These are phyloP conservation scores for Colletotrichum echinochloae DNA, from an alignment of 2,329 filamentous ascomycete genomes.

Conservation along the genomic window DNA sequence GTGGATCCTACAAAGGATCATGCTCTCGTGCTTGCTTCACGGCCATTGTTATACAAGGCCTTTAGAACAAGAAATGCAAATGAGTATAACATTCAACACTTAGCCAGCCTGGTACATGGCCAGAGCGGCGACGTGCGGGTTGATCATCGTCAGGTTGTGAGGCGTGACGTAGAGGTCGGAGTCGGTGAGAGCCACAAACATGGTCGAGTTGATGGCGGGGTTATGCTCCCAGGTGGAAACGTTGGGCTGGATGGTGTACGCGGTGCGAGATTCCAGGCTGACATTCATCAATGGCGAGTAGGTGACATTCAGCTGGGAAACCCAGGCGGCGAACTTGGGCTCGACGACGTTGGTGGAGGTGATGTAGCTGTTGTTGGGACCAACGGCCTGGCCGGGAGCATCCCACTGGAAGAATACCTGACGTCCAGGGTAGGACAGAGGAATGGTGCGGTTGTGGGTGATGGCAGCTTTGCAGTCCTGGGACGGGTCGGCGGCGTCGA, in stretches of 20 bases:
- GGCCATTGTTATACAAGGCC: not conserved
- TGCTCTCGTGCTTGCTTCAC: not conserved
- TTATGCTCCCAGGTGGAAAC: conserved; percentile 75
- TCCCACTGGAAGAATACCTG: conserved; percentile 81
- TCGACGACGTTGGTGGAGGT: conserved; percentile 69
- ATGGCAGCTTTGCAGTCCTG: conserved; percentile 74
- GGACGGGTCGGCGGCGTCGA: conserved; percentile 65
- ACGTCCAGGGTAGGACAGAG: conserved; percentile 80
- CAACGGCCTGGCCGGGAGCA: conserved; percentile 72
- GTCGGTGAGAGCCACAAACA: conserved; percentile 84
- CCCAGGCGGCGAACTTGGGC: conserved; percentile 80
- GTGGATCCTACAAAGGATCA: not conserved
- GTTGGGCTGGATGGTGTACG: conserved; percentile 80
- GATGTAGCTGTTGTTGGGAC: conserved; percentile 86
- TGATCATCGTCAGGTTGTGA: conserved; percentile 80
- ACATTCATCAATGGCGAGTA: conserved; percentile 71
- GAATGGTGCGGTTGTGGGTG: conserved; percentile 74
- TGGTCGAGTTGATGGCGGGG: conserved; percentile 79
- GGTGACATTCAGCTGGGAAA: conserved; percentile 80
- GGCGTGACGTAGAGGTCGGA: conserved; percentile 75
- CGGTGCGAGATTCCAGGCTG: conserved; percentile 60
- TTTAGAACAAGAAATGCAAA: not conserved
- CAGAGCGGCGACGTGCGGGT: conserved; percentile 80
- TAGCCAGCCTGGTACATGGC: conserved; percentile 84
- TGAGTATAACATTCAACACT: conserved; percentile 40